These are phyloP conservation scores for Colletotrichum sidae DNA, from an alignment of 2,329 filamentous ascomycete species.

Conservation along the genomic window DNA sequence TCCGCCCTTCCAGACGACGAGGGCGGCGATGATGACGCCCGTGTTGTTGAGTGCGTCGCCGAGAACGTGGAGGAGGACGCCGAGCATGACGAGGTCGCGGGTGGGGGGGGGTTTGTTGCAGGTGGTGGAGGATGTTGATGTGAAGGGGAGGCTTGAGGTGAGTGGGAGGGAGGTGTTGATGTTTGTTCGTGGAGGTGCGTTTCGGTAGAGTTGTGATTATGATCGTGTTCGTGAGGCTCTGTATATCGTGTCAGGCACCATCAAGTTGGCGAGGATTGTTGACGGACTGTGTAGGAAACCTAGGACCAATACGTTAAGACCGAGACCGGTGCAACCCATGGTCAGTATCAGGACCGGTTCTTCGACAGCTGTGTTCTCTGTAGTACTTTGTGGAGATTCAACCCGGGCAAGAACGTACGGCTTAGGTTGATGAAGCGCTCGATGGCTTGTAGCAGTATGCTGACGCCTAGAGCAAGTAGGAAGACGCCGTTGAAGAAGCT, in stretches of 20 bases:
- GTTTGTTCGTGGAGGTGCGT: neutral
- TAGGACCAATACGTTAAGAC: conserved; percentile 74
- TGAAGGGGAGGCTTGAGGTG: neutral
- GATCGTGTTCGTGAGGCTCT: neutral
- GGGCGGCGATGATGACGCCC: conserved; percentile 76
- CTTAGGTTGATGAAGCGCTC: conserved; percentile 74
- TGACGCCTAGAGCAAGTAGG: conserved; percentile 76
- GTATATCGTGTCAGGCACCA: neutral
- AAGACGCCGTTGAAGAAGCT: conserved; percentile 87
- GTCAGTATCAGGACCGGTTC: conserved; percentile 76
- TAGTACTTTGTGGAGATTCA: neutral
- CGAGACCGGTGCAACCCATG: conserved; percentile 75
- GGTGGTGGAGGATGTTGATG: conserved; percentile 49
- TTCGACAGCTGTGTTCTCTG: conserved; percentile 62
- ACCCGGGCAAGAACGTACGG: conserved; percentile 50
- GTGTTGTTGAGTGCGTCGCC: conserved; percentile 82
- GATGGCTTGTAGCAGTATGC: conserved; percentile 79
- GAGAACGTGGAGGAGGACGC: conserved; percentile 76
- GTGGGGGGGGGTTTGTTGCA: conserved; percentile 57
- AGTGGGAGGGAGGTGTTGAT: neutral
- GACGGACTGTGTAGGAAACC: conserved; percentile 71
- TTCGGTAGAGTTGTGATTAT: neutral
- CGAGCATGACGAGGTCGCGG: conserved; percentile 77
- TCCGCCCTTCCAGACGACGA: conserved; percentile 75
- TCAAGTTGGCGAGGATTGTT: too few species aligned